Conservation (phyloP, 1,139 yeast species). For the Yamadazyma dushanensis region DNA sequence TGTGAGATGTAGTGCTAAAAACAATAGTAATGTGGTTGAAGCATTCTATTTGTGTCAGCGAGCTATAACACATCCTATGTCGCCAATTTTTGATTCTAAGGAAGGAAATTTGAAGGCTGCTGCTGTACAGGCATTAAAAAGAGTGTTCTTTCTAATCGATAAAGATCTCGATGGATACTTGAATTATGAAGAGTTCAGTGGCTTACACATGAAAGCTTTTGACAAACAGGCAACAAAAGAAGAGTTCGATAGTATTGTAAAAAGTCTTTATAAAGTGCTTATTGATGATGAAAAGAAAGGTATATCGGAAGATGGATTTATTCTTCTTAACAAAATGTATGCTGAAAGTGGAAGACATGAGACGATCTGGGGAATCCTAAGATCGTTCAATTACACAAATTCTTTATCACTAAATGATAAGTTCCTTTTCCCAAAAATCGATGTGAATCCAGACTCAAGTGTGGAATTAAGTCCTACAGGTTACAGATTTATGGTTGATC, state of each 20-base stretch:
- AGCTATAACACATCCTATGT: slow-evolving; percentile 89
- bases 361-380: slow-evolving; percentile 89
- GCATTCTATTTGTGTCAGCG: slow-evolving; percentile 91
- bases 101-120: slow-evolving; percentile 78
- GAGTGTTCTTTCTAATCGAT: slow-evolving; percentile 85
- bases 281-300: slow-evolving; percentile 40
- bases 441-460: slow-evolving; percentile 73
- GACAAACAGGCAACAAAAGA: slow-evolving; percentile 36
- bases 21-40: slow-evolving; percentile 77
- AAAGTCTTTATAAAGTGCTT: slow-evolving; percentile 25
- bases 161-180: slow-evolving; percentile 86
- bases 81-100: slow-evolving; percentile 92
- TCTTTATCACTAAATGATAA: slow-evolving; percentile 81
- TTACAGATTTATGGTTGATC: slow-evolving; percentile 84
- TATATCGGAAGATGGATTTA: slow-evolving; percentile 72
- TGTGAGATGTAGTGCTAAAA: slow-evolving; percentile 81
- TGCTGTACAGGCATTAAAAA: slow-evolving; percentile 70
- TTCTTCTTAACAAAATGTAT: slow-evolving; percentile 72
- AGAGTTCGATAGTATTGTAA: slow-evolving; percentile 33
- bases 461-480: slow-evolving; percentile 95
- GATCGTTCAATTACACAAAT: slow-evolving; percentile 88
- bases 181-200: slow-evolving; percentile 65
- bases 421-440: slow-evolving; percentile 74
- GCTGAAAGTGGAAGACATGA: slow-evolving; percentile 94
- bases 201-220: slow-evolving; percentile 75